A percentile compares a stretch with the other conserved stretches of the same genome.
phyloP scores from a whole-genome alignment of 2,329 filamentous ascomycete genomes.

The Alternaria panax region DNA sequence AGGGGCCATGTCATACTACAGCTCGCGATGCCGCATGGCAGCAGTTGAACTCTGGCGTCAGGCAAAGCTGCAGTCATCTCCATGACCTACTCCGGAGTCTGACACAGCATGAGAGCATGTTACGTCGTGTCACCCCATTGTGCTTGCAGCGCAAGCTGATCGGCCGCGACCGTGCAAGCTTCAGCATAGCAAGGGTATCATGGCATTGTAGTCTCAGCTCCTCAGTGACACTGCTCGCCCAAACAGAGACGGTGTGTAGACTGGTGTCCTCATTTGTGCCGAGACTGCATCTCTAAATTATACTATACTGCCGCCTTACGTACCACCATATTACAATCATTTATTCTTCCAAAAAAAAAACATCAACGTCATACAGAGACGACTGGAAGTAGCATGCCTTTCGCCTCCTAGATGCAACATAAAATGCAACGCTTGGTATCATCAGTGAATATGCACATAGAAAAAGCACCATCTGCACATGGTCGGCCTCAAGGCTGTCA shows the following conservation, averaged over 20 bases:
- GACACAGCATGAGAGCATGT: not conserved
- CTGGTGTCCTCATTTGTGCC: conserved; percentile 10
- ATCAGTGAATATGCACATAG: conserved; percentile 22
- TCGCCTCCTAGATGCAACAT: conserved; percentile 33
- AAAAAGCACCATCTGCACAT: conserved; percentile 8
- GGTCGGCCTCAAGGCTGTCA: conserved; percentile 20
- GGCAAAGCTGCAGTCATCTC: not conserved
- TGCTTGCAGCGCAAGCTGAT: not conserved
- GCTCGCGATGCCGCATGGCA: not conserved
- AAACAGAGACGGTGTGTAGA: conserved; percentile 14
- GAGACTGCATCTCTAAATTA: not conserved
- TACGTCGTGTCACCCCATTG: conserved; percentile 2
- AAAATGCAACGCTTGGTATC: conserved; percentile 31
- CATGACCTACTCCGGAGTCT: not conserved
- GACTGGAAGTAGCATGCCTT: conserved; percentile 23
- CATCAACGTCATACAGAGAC: conserved; percentile 25
- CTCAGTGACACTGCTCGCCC: conserved; percentile 3
- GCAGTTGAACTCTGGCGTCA: not conserved
- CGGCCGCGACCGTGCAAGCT: not conserved
- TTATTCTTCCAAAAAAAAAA: conserved; percentile 19
- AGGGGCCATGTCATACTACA: conserved; percentile 7
- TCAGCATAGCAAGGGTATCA: not conserved
- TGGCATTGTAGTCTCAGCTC: conserved; percentile 6
- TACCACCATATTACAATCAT: conserved; percentile 28
- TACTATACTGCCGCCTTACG: conserved; percentile 6